Evolutionary conservation across 2,329 filamentous ascomycete genomes (phyloP).

Genomic region (Aspergillus sp.): DNA sequence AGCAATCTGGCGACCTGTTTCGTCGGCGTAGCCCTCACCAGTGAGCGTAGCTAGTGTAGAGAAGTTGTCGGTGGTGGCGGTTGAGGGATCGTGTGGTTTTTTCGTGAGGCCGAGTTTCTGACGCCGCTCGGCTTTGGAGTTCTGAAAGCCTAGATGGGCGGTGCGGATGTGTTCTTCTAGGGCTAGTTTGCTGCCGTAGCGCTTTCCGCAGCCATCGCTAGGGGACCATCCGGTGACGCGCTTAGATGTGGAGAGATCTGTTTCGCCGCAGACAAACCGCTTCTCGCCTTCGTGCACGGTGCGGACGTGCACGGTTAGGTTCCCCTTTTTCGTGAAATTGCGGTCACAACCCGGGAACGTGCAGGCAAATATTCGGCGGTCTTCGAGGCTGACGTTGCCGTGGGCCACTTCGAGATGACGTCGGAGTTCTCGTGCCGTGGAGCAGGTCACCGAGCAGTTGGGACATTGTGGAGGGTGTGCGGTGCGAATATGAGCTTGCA

Average conservation of each 20-base stretch:
- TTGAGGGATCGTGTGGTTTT: conserved; percentile 4
- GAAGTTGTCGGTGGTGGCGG: conserved; percentile 15
- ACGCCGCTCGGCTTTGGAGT: conserved; percentile 41
- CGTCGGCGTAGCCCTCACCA: conserved; percentile 55
- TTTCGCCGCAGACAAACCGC: conserved; percentile 75
- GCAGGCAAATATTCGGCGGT: conserved; percentile 67
- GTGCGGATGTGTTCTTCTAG: conserved; percentile 84
- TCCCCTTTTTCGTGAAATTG: conserved; percentile 79
- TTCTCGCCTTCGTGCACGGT: conserved; percentile 71
- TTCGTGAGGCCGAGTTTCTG: conserved; percentile 31
- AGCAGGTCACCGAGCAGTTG: conserved; percentile 70
- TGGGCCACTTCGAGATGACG: conserved; percentile 79
- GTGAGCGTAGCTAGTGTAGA: conserved; percentile 53
- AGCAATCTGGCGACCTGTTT: conserved; percentile 49
- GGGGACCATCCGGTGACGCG: conserved; percentile 63
- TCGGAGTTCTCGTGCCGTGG: conserved; percentile 66
- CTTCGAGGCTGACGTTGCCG: conserved; percentile 57
- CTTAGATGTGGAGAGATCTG: conserved; percentile 58
- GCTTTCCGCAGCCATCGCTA: conserved; percentile 68
- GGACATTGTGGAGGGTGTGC: conserved; percentile 72
- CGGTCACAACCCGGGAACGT: conserved; percentile 68
- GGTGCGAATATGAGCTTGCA: conserved; percentile 71
- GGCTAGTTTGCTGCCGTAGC: conserved; percentile 73
- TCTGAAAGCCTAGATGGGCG: conserved; percentile 68
- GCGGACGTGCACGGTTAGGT: conserved; percentile 76